A percentile compares a stretch with the other conserved stretches of the same genome.
Conservation (phyloP, 2,329 filamentous ascomycete species). For the Aspergillus ochraceus region DNA sequence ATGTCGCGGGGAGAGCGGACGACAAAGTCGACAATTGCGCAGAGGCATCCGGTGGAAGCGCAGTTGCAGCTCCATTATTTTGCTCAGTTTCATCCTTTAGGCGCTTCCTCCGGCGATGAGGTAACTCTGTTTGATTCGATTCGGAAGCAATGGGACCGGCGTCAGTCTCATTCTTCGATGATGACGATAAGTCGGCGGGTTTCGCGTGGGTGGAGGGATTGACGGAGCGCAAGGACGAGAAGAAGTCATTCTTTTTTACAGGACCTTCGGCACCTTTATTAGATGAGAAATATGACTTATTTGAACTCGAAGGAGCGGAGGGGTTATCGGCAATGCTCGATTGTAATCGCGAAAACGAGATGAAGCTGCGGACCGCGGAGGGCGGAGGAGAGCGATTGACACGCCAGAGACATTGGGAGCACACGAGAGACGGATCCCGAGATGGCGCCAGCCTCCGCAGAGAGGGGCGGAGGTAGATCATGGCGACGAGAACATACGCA, state of each 20-base stretch:
- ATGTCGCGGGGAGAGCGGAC: conserved; percentile 56
- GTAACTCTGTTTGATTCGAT: conserved; percentile 33
- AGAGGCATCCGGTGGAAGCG: conserved; percentile 60
- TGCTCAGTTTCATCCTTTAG: conserved; percentile 35
- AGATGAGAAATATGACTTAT: conserved; percentile 43
- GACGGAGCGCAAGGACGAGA: conserved; percentile 28
- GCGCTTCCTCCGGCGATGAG: conserved; percentile 45
- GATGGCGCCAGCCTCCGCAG: conserved; percentile 32
- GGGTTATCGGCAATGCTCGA: conserved; percentile 30
- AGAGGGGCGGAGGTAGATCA: conserved; percentile 40
- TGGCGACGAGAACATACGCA: conserved; percentile 24
- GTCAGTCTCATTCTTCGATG: conserved; percentile 16
- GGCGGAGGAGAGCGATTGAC: conserved; percentile 16
- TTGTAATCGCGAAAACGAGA: conserved; percentile 30
- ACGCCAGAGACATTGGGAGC: conserved; percentile 35
- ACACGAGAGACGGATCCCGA: conserved; percentile 32
- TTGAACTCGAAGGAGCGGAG: conserved; percentile 26
- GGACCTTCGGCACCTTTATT: conserved; percentile 26
- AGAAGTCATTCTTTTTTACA: conserved; percentile 21
- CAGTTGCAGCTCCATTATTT: conserved; percentile 27
- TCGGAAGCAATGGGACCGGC: conserved; percentile 22
- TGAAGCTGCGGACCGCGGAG: conserved; percentile 31
- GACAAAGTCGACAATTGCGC: conserved; percentile 60
- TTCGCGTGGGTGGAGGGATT: conserved; percentile 14
- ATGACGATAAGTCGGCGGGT: conserved; percentile 11